Percentiles rank a stretch among this genome's conserved stretches.
phyloP scores from a whole-genome alignment of 2,329 filamentous ascomycete species.

The Aspergillus eucalypticola region DNA sequence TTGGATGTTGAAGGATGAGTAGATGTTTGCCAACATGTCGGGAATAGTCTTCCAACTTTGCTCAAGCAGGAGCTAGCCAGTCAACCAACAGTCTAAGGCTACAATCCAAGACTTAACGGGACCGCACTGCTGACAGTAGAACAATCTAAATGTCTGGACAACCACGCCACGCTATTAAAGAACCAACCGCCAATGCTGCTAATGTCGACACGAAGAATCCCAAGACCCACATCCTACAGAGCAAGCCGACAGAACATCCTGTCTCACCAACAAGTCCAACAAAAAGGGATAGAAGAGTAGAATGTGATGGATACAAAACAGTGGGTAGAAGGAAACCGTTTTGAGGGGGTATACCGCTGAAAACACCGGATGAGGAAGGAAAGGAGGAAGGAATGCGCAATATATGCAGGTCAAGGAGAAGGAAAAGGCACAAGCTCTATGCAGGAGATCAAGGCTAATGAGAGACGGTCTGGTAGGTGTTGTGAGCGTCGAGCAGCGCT shows the following conservation, averaged over 20 bases:
- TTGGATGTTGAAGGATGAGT: background rate
- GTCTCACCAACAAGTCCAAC: conserved; percentile 18
- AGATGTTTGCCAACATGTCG: background rate
- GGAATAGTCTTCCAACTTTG: background rate
- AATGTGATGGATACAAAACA: conserved; percentile 17
- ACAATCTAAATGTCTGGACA: background rate
- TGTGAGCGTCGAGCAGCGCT: conserved; percentile 48
- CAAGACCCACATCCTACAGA: background rate
- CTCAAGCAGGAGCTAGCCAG: no score
- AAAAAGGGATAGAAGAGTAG: conserved; percentile 12
- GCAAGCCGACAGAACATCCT: conserved; percentile 12
- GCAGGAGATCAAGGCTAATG: conserved; percentile 8
- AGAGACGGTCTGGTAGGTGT: conserved; percentile 28
- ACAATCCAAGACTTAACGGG: conserved; percentile 2
- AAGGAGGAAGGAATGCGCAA: conserved; percentile 11
- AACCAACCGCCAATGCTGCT: background rate
- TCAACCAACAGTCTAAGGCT: background rate
- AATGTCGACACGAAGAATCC: background rate
- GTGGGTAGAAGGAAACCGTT: conserved; percentile 25
- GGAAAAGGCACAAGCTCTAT: conserved; percentile 1
- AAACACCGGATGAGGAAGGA: conserved; percentile 24
- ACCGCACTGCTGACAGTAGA: background rate
- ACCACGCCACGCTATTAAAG: background rate
- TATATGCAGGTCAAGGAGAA: conserved; percentile 7
- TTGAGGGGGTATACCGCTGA: conserved; percentile 35